Percentiles rank a stretch among this genome's conserved stretches.
Conservation (phyloP, 306 rosid species). For the Corylus avellana region DNA sequence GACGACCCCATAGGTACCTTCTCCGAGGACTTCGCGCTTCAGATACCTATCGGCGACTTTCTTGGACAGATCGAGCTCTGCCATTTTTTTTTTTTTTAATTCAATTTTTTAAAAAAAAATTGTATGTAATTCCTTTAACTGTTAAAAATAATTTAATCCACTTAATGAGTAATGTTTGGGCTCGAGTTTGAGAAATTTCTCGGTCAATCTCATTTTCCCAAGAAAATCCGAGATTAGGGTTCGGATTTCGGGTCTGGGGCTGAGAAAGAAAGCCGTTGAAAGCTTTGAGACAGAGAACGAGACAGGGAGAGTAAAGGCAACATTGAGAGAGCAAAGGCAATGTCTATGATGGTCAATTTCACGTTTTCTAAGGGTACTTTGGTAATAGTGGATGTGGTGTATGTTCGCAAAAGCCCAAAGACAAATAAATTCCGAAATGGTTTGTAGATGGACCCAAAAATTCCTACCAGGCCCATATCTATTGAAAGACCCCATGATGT, state of each 20-base stretch:
- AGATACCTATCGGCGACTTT: constrained; percentile 95
- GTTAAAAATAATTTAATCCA: background rate
- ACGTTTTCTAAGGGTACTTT: background rate
- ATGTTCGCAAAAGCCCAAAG: too few species aligned
- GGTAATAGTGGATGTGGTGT: background rate
- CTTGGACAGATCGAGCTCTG: constrained; percentile 64
- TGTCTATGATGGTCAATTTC: background rate
- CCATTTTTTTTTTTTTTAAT: constrained; percentile 46
- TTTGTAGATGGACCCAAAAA: too few species aligned
- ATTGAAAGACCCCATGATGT: too few species aligned
- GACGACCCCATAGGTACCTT: constrained; percentile 98
- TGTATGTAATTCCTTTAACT: background rate
- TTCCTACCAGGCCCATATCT: too few species aligned
- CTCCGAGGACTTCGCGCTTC: constrained; percentile 93
- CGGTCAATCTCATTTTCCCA: constrained; percentile 13
- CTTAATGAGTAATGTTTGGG: constrained; percentile 12
- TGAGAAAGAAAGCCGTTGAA: constrained; percentile 34
- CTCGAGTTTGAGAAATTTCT: constrained; percentile 16
- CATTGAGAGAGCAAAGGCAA: background rate
- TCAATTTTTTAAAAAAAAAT: background rate
- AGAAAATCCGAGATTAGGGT: constrained; percentile 45
- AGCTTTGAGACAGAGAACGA: background rate
- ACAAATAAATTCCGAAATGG: too few species aligned
- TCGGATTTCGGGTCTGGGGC: background rate
- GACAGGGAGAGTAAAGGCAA: background rate